Conservation (phyloP, 1,284 basidiomycete genomes). For the Ustilago xerochloae region DNA sequence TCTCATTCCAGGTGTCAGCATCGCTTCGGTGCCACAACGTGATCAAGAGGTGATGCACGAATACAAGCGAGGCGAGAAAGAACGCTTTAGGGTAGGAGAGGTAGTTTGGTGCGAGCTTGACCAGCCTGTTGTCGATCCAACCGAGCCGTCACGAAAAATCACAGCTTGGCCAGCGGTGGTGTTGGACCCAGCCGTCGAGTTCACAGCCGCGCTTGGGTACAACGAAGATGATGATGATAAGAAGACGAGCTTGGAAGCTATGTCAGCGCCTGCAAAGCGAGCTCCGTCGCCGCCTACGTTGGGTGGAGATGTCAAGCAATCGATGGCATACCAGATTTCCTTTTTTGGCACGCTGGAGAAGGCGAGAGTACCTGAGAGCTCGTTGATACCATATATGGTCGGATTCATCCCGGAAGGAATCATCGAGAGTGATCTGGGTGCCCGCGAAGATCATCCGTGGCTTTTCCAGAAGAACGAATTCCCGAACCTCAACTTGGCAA, state of each 20-base stretch:
- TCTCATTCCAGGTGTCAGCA: conserved; percentile 37
- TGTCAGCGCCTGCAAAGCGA: conserved; percentile 16
- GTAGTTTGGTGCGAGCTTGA: conserved; percentile 44
- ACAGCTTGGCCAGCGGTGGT: conserved; percentile 44
- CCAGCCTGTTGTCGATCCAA: conserved; percentile 35
- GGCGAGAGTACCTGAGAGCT: conserved; percentile 23
- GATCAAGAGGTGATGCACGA: conserved; percentile 42
- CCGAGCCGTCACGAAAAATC: conserved; percentile 14
- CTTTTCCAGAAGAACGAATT: conserved; percentile 17
- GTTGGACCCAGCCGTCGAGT: conserved; percentile 23
- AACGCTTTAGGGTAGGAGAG: conserved; percentile 52
- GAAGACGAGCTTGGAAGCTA: conserved; percentile 23
- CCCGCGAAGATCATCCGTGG: conserved; percentile 38
- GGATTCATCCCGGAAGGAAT: conserved; percentile 26
- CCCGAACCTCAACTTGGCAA: conserved; percentile 28
- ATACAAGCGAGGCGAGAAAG: conserved; percentile 35
- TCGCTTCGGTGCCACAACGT: conserved; percentile 38
- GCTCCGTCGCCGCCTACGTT: conserved; percentile 14
- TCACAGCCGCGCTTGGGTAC: conserved; percentile 8
- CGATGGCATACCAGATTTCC: conserved; percentile 34
- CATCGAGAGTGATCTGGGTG: conserved; percentile 24
- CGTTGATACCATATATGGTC: conserved; percentile 33
- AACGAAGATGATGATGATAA: conserved; percentile 8
- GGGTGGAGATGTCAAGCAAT: conserved; percentile 15
- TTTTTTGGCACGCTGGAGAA: conserved; percentile 48